Base-by-base conservation (phyloP, 768 basidiomycete genomes). In the Coprinopsis cinerea region DNA sequence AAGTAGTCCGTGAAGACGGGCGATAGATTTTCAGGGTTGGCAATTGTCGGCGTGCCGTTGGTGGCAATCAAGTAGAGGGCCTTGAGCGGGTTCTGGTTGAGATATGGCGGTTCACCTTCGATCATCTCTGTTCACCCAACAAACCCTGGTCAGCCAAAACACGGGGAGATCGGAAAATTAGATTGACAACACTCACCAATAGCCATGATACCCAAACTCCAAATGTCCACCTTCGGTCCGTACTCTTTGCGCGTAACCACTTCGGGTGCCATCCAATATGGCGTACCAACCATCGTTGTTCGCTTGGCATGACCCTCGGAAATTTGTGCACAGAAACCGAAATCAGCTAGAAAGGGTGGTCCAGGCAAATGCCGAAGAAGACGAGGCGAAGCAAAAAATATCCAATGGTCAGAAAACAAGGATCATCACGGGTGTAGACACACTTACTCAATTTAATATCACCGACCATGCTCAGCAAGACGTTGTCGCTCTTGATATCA, bases 201-300 rank as follows among this genome's bases (percentile, higher is more conserved):
- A 39, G 93, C 88, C 81, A 95, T 96, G 73, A 97, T 96, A 2
- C 93, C 93, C 55, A 96, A 69, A 64, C 85, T 88, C 93, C 94
- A 96, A 51, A 97, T 92, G 60, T 96, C 94, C n/a, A 97, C 94
- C 64, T 97, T 97, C 13, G 94, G 89, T 0, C 94, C 94, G 64
- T 96, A 96, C 68, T 96, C 94, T 66, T 96, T 96, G 48, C 93
- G 83, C 22, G 93, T 97, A 55, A 96, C 94, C 42, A 97, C 94
- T 64, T 97, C 94, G 0, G 94, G 94, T 0, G 94, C 94, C 94
- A 97, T 96, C 94, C 94, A 97, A 65, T 97, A 97, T 1, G 94
- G 94, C 0, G 94, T 96, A 2, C 94, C 94, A 44, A 97, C 93
- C 94, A 97, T 97, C 28, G 94, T 96, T 28, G 93, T 95, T 23